These are phyloP conservation scores for Solanum aculeatissimum DNA, from an alignment of 305 asterid genomes.

Conservation along the genomic window DNA sequence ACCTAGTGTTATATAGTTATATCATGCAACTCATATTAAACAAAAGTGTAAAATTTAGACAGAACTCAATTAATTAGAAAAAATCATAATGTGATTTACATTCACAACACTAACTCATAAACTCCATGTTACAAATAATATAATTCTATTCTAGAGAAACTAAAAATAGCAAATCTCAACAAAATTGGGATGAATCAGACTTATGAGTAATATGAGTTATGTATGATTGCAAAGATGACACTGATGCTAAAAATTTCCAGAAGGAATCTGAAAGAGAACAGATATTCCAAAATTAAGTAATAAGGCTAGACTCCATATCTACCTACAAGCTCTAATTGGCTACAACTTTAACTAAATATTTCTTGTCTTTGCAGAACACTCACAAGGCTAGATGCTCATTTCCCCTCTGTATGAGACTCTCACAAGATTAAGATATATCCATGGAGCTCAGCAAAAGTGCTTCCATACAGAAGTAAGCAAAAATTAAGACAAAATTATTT, in stretches of 20 bases:
- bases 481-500: no score
- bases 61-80: background rate
- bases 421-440: background rate
- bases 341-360: background rate
- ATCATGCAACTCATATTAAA: background rate
- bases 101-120: background rate
- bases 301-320: background rate
- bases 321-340: background rate
- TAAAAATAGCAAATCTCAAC: background rate
- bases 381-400: background rate
- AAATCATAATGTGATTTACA: background rate
- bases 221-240: background rate
- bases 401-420: background rate
- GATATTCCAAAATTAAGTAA: background rate
- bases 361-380: background rate
- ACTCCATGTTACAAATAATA: background rate
- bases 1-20: background rate
- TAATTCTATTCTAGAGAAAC: background rate
- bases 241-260: background rate
- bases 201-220: background rate
- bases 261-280: background rate
- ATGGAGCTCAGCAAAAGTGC: background rate
- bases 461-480: background rate
- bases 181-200: background rate
- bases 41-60: background rate